Base-by-base conservation (phyloP, 257 asterid genomes). In the Capsicum pubescens region DNA sequence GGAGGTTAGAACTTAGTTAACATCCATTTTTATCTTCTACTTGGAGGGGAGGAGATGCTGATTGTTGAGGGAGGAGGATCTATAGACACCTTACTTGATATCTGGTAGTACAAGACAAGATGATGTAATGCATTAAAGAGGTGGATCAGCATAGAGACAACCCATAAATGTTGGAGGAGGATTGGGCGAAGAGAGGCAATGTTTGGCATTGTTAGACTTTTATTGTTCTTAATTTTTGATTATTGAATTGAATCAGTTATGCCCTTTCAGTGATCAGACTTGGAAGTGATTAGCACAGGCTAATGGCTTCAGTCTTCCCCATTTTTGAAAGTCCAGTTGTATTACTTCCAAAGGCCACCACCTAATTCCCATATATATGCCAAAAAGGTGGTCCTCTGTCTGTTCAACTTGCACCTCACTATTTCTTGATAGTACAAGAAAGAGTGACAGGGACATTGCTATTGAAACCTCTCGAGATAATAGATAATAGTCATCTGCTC, bases 201-300 rank as follows among this genome's bases (percentile, higher is more conserved):
- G 21, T 76, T 52, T 52, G 63, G 81, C 61, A 13, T 26, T 76
- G 46, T 76, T 71, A 10, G 81, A 76, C 81, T 76, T 74, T 6
- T 76, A 21, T 13, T 52, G 16, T 13, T 52, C 61, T 76, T 50
- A 13, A 13, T 76, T 21, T 76, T 76, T 13, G 81, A 26, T 76
- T 52, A 35, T 76, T 76, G 48, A 76, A 76, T 26, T 76, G 48
- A 76, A 76, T 26, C 17, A 46, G 54, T n/a, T 21, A 26, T n/a
- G 58, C 58, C 17, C 10, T 46, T 42, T 16, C 39, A 71, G 32
- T 9, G 57, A 3, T 74, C 61, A 74, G 46, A 48, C 46, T 74
- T 19, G 39, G 35, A 61, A 61, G 36, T n/a, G 36, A 60, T 60
- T 60, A 36, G 79, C 17, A 71, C 15, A 46, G 15, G 17, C 35